Conservation (phyloP, 208 protist species). For the Novymonas esmeraldas region DNA sequence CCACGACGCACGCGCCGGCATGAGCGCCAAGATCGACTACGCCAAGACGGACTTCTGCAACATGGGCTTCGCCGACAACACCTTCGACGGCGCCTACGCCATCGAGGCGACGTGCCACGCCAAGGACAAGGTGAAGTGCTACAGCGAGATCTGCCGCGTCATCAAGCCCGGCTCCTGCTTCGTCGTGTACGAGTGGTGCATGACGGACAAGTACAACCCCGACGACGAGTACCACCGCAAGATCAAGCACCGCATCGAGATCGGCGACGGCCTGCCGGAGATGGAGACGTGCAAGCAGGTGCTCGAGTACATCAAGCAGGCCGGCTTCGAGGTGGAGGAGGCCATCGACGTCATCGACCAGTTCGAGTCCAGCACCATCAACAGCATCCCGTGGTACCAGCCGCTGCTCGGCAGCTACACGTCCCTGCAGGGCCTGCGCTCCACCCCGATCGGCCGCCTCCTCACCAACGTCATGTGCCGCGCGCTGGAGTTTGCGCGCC, state of each 20-base stretch:
- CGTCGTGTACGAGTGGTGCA: slow-evolving; percentile 95
- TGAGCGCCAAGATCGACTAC: slow-evolving; percentile 83
- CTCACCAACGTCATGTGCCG: slow-evolving; percentile 82
- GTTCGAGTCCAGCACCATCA: slow-evolving; percentile 69
- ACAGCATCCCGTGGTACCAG: slow-evolving; percentile 91
- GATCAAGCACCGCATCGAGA: slow-evolving; percentile 94
- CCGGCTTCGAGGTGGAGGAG: slow-evolving; percentile 94
- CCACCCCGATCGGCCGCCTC: slow-evolving; percentile 84
- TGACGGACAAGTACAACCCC: slow-evolving; percentile 94
- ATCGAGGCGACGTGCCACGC: slow-evolving; percentile 98
- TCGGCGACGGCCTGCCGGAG: slow-evolving; percentile 95
- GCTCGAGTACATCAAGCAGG: slow-evolving; percentile 81
- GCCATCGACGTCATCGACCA: slow-evolving; percentile 66
- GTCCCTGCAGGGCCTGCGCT: slow-evolving; percentile 70
- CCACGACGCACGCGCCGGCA: slow-evolving; percentile 67
- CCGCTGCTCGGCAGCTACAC: slow-evolving; percentile 78
- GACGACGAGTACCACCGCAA: slow-evolving; percentile 86
- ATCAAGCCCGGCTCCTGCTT: slow-evolving; percentile 95
- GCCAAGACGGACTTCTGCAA: slow-evolving; percentile 96
- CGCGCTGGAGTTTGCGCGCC: slow-evolving; percentile 68
- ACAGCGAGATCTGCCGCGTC: slow-evolving; percentile 93
- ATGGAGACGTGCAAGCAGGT: slow-evolving; percentile 83
- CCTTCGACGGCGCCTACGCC: slow-evolving; percentile 95
- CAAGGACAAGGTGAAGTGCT: slow-evolving; percentile 91
- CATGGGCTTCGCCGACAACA: slow-evolving; percentile 85